Conservation (phyloP, 2,329 filamentous ascomycete genomes). For the Colletotrichum orchidophilum region DNA sequence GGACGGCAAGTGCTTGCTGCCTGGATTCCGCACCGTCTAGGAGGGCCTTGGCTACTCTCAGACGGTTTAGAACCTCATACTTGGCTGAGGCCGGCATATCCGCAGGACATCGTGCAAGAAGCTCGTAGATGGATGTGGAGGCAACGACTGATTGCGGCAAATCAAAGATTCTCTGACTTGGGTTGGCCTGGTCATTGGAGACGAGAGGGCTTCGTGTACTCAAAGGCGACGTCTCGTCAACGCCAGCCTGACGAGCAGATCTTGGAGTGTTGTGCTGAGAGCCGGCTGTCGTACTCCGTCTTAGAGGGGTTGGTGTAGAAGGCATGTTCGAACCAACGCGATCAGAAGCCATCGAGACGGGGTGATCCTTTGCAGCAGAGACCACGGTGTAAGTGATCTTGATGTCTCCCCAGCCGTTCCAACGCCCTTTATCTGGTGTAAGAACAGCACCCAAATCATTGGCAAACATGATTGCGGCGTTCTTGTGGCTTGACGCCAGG, state of each 20-base stretch:
- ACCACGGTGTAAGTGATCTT: constrained; percentile 72
- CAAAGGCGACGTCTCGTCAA: constrained; percentile 58
- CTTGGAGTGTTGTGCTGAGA: constrained; percentile 55
- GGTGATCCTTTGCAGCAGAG: constrained; percentile 34
- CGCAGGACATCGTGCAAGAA: constrained; percentile 64
- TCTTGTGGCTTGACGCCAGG: constrained; percentile 50
- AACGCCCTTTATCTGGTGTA: constrained; percentile 65
- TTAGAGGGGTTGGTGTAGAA: constrained; percentile 78
- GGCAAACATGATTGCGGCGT: constrained; percentile 72
- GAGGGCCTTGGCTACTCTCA: constrained; percentile 86
- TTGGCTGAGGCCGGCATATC: constrained; percentile 77
- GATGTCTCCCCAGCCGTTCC: constrained; percentile 84
- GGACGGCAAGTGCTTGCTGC: constrained; percentile 80
- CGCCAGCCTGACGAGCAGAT: constrained; percentile 41
- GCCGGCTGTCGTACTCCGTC: constrained; percentile 70
- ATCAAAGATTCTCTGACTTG: constrained; percentile 70
- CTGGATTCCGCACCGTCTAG: constrained; percentile 71
- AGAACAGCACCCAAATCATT: constrained; percentile 84
- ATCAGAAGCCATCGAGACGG: constrained; percentile 4
- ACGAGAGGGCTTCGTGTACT: constrained; percentile 54
- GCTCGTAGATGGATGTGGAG: constrained; percentile 63
- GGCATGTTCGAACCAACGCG: constrained; percentile 57
- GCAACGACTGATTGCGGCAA: constrained; percentile 66
- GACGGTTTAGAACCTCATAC: constrained; percentile 86
- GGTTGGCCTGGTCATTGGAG: constrained; percentile 44